Evolutionary conservation across 2,329 filamentous ascomycete species (phyloP), one percentile per base, ranked within the genome.

Genomic region (Xylaria sp.): DNA sequence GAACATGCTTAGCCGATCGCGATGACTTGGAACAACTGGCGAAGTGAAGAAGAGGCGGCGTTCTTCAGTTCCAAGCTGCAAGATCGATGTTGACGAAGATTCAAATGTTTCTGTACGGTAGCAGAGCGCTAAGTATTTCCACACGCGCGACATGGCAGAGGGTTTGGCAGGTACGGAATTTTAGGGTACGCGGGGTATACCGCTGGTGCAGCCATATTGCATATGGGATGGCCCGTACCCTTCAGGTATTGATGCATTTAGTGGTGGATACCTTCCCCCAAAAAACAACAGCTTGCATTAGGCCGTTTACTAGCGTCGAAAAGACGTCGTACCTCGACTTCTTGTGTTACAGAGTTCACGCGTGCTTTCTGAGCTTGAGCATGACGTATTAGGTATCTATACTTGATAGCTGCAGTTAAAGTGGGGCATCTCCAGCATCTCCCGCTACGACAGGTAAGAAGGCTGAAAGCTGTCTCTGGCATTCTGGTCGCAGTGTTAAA

Each of bases 1-100:
- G 63, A 67, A 67, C 69, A 71, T 72, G 59, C 63, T 65, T 64
- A 63, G 62, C 59, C 61, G 63, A 57, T 18, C 56, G 58, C 34
- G 63, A 59, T 55, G 44, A 6, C 16, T 49, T 49, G 55, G 47
- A 55, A 50, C 48, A 54, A 46, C 51, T 47, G 39, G 35, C 13
- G 55, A 61, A 59, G 35, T 59, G 52, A 57, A 51, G 18, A 13
- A 48, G 8, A 59, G 52, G 50, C 51, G 46, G 42, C 47, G 16
- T 10, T 16, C 54, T 30, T 5, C 47, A 18, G 54, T 16, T 34
- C 54, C n/a, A 19, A 10, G 47, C 19, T 49, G 35, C 55, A 54
- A 58, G 10, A 51, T 9, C 23, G 9, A 19, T 49, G 48, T 50
- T 19, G 19, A 50, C 44, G 16, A 7, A 47, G 44, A 47, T 47